Evolutionary conservation across 345 rosid species (phyloP).

Genomic region (Rhodamnia argentea): DNA sequence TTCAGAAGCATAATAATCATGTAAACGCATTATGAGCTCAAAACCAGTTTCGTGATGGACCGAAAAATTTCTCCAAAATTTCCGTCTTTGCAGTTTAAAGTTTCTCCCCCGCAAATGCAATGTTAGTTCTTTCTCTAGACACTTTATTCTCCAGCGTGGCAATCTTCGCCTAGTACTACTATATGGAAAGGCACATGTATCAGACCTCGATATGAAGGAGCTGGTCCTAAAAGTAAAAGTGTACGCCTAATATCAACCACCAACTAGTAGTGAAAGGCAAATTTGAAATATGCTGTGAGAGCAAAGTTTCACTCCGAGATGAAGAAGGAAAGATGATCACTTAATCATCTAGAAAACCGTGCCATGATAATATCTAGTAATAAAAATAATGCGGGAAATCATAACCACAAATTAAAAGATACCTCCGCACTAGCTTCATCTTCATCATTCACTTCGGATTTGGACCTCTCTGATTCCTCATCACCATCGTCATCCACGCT

Average conservation of each 20-base stretch:
- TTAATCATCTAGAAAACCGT: not conserved
- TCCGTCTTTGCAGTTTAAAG: not conserved
- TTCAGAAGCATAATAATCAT: not conserved
- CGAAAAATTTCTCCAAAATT: not conserved
- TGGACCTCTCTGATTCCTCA: constrained; percentile 55
- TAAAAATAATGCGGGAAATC: constrained; percentile 10
- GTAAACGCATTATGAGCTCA: not conserved
- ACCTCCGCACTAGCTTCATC: constrained; percentile 30
- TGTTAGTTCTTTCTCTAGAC: not conserved
- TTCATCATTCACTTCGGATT: constrained; percentile 62
- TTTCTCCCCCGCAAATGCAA: not conserved
- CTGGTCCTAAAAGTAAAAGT: not conserved
- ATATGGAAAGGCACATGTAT: not conserved
- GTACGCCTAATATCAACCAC: not conserved
- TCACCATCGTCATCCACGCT: constrained; percentile 25
- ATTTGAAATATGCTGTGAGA: not conserved
- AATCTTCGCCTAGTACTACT: not conserved
- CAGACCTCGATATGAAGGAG: not conserved
- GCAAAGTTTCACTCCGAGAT: not conserved
- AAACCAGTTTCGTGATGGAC: not conserved
- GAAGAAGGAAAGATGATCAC: not conserved
- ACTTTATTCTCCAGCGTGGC: not conserved
- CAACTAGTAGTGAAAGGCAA: not conserved
- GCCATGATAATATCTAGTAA: not conserved
- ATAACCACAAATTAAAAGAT: not conserved